phyloP scores from a whole-genome alignment of 495 filamentous ascomycete genomes.

The Hypoxylon rickii region DNA sequence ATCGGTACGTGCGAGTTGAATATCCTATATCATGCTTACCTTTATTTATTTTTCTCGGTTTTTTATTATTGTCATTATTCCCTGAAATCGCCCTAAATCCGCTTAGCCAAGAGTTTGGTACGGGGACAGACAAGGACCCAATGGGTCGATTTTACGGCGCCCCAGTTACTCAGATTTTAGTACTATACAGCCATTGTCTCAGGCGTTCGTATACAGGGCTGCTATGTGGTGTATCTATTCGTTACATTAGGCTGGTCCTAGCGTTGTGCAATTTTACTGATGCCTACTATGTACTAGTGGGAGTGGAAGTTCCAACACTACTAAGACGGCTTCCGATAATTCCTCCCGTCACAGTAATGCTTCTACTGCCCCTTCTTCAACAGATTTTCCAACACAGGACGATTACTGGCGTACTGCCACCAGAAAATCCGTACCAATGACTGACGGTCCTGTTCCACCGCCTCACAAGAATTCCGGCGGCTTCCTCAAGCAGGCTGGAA shows the following conservation, averaged over 20 bases:
- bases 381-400: conserved; percentile 62
- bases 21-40: conserved; percentile 6
- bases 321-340: conserved; percentile 66
- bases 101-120: conserved; percentile 43
- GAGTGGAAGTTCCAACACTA: conserved; percentile 68
- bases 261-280: conserved; percentile 39
- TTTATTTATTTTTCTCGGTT: neutral
- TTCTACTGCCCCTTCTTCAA: conserved; percentile 74
- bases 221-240: no score
- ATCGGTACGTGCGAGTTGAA: conserved; percentile 51
- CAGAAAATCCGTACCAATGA: conserved; percentile 47
- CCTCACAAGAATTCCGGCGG: conserved; percentile 55
- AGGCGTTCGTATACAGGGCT: conserved; percentile 10
- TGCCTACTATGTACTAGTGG: conserved; percentile 52
- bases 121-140: conserved; percentile 50
- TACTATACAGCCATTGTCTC: conserved; percentile 26
- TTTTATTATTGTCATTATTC: neutral
- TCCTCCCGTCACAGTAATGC: conserved; percentile 74
- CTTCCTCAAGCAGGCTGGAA: conserved; percentile 68
- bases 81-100: conserved; percentile 36
- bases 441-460: conserved; percentile 63
- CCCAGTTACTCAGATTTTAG: conserved; percentile 42
- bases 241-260: conserved; percentile 32
- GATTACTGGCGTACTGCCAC: conserved; percentile 56
- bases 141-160: conserved; percentile 28